Evolutionary conservation across 2,329 filamentous ascomycete genomes (phyloP), one percentile per base, ranked within the genome.

Genomic region (Botryotinia calthae): DNA sequence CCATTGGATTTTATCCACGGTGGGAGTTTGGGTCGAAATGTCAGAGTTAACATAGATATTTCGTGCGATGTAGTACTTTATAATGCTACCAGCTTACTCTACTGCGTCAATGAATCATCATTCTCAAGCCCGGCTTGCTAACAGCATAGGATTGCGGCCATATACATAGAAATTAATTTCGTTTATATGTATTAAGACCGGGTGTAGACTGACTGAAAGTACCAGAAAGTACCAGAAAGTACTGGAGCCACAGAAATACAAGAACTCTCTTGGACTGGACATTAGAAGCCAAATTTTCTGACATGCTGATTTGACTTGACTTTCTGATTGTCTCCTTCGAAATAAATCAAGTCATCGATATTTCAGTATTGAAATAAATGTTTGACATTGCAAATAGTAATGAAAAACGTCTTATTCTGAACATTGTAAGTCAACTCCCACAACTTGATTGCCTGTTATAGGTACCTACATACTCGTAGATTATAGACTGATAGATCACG

Each of bases 221-320:
- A 48, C 63, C 31, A 18, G 14, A 37, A 66, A 25, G 22, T 20
- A n/a, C n/a, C n/a, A n/a, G n/a, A n/a, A n/a, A n/a, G n/a, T 18
- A 46, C 44, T 31, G 18, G 31, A 20, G 18, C 44, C 18, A n/a
- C 44, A 48, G 31, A 65, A 25, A n/a, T 9, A 48, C 63, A 48
- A 65, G 44, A 65, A 65, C 44, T 65, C 14, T 66, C 64, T 66
- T 66, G 46, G n/a, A 4, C 4, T 64, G 42, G 42, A 22, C 44
- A 46, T 25, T 22, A 25, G n/a, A 54, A 48, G 46, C 46, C 34
- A 66, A 54, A 14, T 25, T 54, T 14, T 31, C 42, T 61, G 20
- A 22, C 8, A 20, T 40, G 20, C 20, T 59, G 20, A n/a, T 61
- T 63, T 63, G 61, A 20, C n/a, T 44, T 44, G 61, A 63, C 9